Base-by-base conservation (phyloP, 345 rosid genomes). In the Gossypium turneri region DNA sequence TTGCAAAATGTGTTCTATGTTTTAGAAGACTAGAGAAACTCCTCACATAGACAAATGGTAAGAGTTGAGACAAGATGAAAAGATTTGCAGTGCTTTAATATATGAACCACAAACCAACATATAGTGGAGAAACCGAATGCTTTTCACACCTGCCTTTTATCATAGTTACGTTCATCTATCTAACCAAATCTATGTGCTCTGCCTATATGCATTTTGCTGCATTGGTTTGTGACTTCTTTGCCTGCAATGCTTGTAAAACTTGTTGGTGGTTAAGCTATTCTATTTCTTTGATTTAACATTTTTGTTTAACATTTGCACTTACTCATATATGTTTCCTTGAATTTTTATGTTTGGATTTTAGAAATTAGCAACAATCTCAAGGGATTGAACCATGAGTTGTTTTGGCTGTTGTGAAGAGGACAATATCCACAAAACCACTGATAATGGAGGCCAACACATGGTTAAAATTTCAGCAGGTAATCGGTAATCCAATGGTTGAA, bases 381-480 rank as follows among this genome's bases (percentile, higher is more conserved):
- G 29, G 55, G 73, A 64, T 79, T 77, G 80, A 86, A 79, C 65
- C 78, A 95, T 95, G 98, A 79, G 97, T 70, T 93, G 98, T 81
- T 93, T 95, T 62, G 69, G 91, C 61, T 91, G 99, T 78, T 95
- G 97, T 55, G 86, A 76, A 59, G 98, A 89, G 52, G 97, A 88
- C 81, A 94, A 87, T 72, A 72, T 81, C 79, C 88, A 85, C 58
- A 91, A 85, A 85, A 77, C 87, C 76, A 81, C 97, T 63, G 94
- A 95, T 57, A 79, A 63, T 82, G 96, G 91, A 70, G 91, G 89
- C 45, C 86, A 85, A 2, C 80, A 91, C 75, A 56, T 82, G 61
- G 83, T 79, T 24, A 91, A 90, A 84, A 87, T 70, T 61, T 87
- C 87, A 55, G 83, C 88, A 78, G 98, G 98, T 92, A 85, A 76